Percentiles rank a stretch among this genome's conserved stretches.
These are phyloP conservation scores for Eucalyptus pumila DNA, from an alignment of 345 rosid species.

Conservation along the genomic window DNA sequence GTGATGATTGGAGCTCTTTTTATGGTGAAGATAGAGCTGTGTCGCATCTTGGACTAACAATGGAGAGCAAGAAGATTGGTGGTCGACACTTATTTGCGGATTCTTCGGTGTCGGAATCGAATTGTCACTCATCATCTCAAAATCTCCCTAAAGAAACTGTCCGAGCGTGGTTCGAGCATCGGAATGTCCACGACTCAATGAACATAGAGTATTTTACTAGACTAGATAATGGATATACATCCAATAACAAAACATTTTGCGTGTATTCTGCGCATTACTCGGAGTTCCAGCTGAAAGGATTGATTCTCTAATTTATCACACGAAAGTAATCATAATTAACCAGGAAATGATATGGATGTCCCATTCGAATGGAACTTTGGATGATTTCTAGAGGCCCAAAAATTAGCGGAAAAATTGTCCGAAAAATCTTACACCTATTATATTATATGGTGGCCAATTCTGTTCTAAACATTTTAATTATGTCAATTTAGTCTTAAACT, in stretches of 20 bases:
- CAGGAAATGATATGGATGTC: not conserved
- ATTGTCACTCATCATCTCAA: not conserved
- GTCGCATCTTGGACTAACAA: not conserved
- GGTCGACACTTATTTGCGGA: not conserved
- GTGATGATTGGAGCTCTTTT: not conserved
- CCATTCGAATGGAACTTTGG: not conserved
- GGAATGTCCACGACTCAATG: not conserved
- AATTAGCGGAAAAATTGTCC: not conserved
- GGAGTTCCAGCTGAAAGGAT: not conserved
- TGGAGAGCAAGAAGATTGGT: not conserved
- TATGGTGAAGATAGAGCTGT: not conserved
- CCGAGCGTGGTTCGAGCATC: not conserved
- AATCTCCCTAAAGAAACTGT: not conserved
- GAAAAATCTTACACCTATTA: not conserved
- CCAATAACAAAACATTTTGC: not conserved
- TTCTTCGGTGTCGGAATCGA: not conserved
- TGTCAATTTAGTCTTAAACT: too few relatives aligned
- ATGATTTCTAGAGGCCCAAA: not conserved
- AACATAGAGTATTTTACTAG: not conserved
- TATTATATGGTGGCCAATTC: too few relatives aligned
- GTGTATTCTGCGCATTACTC: not conserved
- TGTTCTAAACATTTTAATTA: too few relatives aligned
- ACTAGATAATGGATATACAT: not conserved
- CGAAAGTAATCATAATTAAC: not conserved
- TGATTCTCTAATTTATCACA: not conserved